These are phyloP conservation scores for Neonectria ditissima DNA, from an alignment of 2,329 filamentous ascomycete genomes.

Conservation along the genomic window DNA sequence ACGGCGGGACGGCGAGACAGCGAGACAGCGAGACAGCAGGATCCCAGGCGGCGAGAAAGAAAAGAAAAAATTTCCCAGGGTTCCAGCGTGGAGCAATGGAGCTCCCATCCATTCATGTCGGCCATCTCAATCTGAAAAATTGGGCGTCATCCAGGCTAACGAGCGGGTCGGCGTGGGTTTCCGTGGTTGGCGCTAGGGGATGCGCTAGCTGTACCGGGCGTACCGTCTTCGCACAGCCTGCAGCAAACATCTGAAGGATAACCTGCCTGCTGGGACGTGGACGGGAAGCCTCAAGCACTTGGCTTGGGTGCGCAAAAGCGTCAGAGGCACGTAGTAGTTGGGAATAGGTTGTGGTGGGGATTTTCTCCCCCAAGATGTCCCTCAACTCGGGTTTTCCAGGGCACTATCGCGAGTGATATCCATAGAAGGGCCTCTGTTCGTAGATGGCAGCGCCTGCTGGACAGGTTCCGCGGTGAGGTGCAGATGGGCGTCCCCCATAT, in stretches of 20 bases:
- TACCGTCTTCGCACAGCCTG: background rate
- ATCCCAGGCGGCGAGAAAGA: conserved; percentile 22
- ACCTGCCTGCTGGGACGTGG: background rate
- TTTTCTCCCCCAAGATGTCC: background rate
- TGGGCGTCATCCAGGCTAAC: conserved; percentile 40
- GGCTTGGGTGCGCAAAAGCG: too few species aligned
- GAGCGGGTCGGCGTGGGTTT: conserved; percentile 29
- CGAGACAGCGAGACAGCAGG: background rate
- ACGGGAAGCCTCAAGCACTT: background rate
- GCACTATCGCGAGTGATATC: too few species aligned
- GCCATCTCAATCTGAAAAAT: conserved; percentile 35
- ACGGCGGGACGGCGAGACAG: too few species aligned
- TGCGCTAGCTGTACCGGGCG: conserved; percentile 39
- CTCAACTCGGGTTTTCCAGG: too few species aligned
- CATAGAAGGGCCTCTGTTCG: background rate
- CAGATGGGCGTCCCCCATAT: background rate
- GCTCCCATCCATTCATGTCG: conserved; percentile 26
- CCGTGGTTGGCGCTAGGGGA: conserved; percentile 17
- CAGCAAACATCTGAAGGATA: background rate
- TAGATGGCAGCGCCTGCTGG: background rate
- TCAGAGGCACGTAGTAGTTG: too few species aligned
- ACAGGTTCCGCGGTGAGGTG: background rate
- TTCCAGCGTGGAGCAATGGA: conserved; percentile 27
- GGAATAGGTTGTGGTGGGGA: too few species aligned
- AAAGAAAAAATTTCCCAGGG: conserved; percentile 19